Base-by-base conservation (phyloP, 2,329 filamentous ascomycete species). In the Alternaria sp. region DNA sequence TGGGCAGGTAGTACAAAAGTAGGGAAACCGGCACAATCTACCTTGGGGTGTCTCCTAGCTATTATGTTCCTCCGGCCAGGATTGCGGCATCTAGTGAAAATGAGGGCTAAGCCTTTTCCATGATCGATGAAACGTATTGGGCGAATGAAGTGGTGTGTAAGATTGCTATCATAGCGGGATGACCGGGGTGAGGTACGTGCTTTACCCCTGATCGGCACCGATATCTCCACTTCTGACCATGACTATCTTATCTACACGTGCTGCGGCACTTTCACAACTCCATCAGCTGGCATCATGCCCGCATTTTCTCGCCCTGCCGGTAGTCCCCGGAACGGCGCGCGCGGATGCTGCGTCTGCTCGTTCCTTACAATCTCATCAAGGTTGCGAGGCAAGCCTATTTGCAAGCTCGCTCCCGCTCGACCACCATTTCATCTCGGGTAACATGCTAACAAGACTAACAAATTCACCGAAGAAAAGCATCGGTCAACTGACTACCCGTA, bases 151-250 rank as follows among this genome's bases (percentile, higher is more conserved):
- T 52, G n/a, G 58, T 41, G 16, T 41, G 30, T 59, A 42, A 54
- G 49, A 51, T 41, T 59, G 39, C 51, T 24, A 41, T 58, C 30
- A 47, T 28, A 32, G 51, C 39, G 34, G 47, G 39, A 26, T 39
- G 49, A 39, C 41, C 24, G 20, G 32, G 28, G 2, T 49, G 8
- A 32, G 34, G 55, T 22, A 28, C 41, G 55, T 59, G 59, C 55
- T 26, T 55, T 46, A 59, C 59, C 59, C 59, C 59, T 62, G 59
- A 62, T 62, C 59, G 30, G n/a, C 59, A 6, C 38, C 14, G 6
- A 43, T 26, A 57, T 57, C 53, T 57, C 47, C 57, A 60, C 57
- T 49, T 32, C 26, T 7, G 32, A 26, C 11, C 11, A n/a, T 26
- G 16, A 16, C 47, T 51, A 56, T 60, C 53, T 60, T 60, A 60